Evolutionary conservation across 495 filamentous ascomycete genomes (phyloP).

Genomic region (Daldinia caldariorum): DNA sequence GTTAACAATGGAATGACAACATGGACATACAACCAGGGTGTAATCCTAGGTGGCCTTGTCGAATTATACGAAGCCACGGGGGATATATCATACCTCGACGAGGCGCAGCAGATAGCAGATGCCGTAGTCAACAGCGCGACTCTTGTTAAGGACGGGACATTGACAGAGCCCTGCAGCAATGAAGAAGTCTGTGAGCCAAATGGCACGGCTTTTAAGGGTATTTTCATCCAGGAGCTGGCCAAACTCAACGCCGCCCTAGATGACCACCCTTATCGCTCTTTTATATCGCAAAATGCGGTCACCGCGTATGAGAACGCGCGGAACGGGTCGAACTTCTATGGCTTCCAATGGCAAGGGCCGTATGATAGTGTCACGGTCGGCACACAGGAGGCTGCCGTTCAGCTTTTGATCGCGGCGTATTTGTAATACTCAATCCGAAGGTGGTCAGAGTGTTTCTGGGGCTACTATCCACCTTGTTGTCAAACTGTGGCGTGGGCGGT

Average conservation of each 20-base stretch:
- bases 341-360: constrained; percentile 67
- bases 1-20: constrained; percentile 67
- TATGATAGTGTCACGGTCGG: constrained; percentile 56
- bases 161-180: constrained; percentile 68
- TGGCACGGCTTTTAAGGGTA: constrained; percentile 76
- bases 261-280: constrained; percentile 57
- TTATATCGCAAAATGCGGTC: constrained; percentile 65
- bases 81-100: constrained; percentile 55
- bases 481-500: background rate
- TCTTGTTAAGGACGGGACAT: constrained; percentile 62
- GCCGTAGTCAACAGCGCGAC: constrained; percentile 59
- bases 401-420: constrained; percentile 65
- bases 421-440: constrained; percentile 1
- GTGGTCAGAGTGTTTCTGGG: background rate
- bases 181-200: constrained; percentile 61
- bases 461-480: background rate
- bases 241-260: constrained; percentile 60
- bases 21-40: constrained; percentile 82
- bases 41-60: constrained; percentile 72
- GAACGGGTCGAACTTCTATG: constrained; percentile 58
- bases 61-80: constrained; percentile 61
- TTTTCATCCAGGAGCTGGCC: constrained; percentile 71
- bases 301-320: constrained; percentile 66
- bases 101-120: constrained; percentile 67
- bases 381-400: constrained; percentile 69